Evolutionary conservation across 1,139 yeast species (phyloP).

Genomic region (Pichia sp.): DNA sequence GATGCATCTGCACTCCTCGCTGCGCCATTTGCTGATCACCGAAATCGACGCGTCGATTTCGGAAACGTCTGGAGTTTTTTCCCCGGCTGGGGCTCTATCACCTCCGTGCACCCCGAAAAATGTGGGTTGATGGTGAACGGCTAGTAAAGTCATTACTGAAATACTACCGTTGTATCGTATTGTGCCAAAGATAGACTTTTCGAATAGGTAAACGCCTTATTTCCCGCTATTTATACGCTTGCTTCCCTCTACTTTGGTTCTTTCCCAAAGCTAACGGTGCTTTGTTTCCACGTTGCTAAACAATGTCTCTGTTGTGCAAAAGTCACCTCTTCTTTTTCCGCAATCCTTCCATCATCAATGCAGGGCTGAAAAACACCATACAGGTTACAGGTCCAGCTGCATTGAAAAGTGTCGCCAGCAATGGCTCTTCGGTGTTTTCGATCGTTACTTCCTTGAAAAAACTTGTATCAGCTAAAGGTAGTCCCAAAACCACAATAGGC

Average conservation of each 20-base stretch:
- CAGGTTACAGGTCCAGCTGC: conserved; percentile 16
- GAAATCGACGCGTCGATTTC: background rate
- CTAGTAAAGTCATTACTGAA: too few relatives aligned
- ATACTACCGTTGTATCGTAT: too few relatives aligned
- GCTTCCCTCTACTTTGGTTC: background rate
- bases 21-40: background rate
- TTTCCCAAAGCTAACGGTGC: background rate
- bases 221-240: too few relatives aligned
- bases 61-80: background rate
- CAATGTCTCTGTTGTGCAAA: conserved; percentile 30
- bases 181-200: too few relatives aligned
- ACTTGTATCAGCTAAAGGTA: conserved; percentile 14
- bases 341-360: conserved; percentile 37
- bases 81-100: background rate
- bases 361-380: conserved; percentile 29
- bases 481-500: background rate
- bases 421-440: background rate
- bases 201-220: too few relatives aligned
- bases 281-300: background rate
- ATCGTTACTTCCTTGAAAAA: background rate
- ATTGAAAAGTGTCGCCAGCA: conserved; percentile 3
- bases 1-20: background rate
- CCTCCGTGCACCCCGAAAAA: conserved; percentile 2
- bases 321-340: conserved; percentile 44
- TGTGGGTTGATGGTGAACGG: background rate